Conservation (phyloP, 805 yeast genomes). For the Suhomyces pyralidae region DNA sequence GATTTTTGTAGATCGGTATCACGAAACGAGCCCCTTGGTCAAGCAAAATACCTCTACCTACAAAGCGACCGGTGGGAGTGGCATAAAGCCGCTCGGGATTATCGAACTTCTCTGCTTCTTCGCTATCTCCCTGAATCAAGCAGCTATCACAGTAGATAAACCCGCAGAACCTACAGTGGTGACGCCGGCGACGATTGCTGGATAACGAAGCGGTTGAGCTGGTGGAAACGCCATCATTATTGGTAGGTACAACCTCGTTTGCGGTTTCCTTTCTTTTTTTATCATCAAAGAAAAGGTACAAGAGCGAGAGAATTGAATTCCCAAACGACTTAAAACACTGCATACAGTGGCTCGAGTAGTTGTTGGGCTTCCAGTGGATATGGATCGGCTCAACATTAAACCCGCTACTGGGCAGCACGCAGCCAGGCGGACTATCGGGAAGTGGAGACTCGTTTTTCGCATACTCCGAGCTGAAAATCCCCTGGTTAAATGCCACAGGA, state of each 20-base stretch:
- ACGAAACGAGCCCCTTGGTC: constrained; percentile 31
- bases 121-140: constrained; percentile 11
- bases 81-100: constrained; percentile 5
- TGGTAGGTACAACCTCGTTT: not conserved
- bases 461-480: not conserved
- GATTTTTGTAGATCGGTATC: constrained; percentile 31
- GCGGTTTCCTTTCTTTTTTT: not conserved
- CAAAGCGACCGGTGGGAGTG: constrained; percentile 7
- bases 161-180: constrained; percentile 55
- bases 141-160: constrained; percentile 38
- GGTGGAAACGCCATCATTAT: not conserved
- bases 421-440: not conserved
- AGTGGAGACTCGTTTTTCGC: not conserved
- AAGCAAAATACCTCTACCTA: constrained; percentile 15
- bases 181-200: constrained; percentile 21
- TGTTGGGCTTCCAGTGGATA: constrained; percentile 51
- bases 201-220: not conserved
- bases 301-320: constrained; percentile 12
- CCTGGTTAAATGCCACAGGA: constrained; percentile 1
- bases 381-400: constrained; percentile 44
- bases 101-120: constrained; percentile 4
- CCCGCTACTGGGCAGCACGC: not conserved
- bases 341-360: constrained; percentile 39
- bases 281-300: constrained; percentile 7
- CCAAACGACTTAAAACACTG: constrained; percentile 37